These are phyloP conservation scores for Moniliophthora roreri DNA, from an alignment of 1,284 basidiomycete species.

Conservation along the genomic window DNA sequence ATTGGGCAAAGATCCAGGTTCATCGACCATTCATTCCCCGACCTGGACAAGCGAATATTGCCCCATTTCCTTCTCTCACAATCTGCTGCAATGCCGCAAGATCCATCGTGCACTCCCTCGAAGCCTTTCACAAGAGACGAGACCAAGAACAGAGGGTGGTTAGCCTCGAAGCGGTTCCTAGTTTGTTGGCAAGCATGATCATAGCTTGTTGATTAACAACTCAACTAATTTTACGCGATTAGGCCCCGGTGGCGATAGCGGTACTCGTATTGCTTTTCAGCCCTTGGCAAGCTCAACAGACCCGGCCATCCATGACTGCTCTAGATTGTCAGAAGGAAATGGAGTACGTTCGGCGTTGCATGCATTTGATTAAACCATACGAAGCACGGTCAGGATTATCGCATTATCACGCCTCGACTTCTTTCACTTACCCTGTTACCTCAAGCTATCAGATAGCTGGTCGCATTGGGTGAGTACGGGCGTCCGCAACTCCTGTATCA, in stretches of 20 bases:
- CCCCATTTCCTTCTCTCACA: conserved; percentile 70
- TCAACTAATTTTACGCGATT: background rate
- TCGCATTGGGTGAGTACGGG: conserved; percentile 16
- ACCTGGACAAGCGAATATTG: conserved; percentile 49
- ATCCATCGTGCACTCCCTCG: conserved; percentile 73
- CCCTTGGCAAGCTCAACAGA: conserved; percentile 70
- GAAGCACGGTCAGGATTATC: conserved; percentile 43
- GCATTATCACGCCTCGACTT: background rate
- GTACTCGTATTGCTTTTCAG: conserved; percentile 70
- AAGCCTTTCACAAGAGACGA: conserved; percentile 43
- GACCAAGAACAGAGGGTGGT: conserved; percentile 15
- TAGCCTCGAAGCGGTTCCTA: conserved; percentile 23
- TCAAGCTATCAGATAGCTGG: conserved; percentile 48
- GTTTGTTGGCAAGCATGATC: conserved; percentile 37
- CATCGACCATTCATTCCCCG: conserved; percentile 83
- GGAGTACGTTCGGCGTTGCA: conserved; percentile 69
- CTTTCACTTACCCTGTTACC: background rate
- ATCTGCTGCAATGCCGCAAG: conserved; percentile 87
- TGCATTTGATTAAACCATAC: conserved; percentile 52
- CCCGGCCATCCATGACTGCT: conserved; percentile 41
- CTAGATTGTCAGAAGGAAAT: conserved; percentile 61
- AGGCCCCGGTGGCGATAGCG: conserved; percentile 54
- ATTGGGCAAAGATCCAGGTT: conserved; percentile 74
- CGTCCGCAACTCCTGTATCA: too few relatives aligned
- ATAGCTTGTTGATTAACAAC: background rate